phyloP scores from a whole-genome alignment of 768 basidiomycete species.

The Lentinula sp. region DNA sequence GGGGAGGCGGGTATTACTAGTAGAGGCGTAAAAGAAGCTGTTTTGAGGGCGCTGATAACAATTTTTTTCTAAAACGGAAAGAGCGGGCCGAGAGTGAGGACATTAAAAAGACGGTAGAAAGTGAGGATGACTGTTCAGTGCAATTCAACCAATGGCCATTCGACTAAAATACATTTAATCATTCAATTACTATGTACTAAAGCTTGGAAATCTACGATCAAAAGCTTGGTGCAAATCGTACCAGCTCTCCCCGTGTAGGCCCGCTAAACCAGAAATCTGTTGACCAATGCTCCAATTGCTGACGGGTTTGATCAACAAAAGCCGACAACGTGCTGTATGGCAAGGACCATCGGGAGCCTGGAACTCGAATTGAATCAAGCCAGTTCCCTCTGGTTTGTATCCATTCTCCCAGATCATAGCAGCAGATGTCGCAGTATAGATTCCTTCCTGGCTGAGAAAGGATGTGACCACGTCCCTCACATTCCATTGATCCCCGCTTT shows the following conservation, averaged over 20 bases:
- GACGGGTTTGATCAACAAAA: neutral
- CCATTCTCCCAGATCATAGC: neutral
- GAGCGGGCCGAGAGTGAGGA: neutral
- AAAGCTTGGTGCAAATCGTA: too few species aligned
- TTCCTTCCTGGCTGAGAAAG: neutral
- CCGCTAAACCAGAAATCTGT: neutral
- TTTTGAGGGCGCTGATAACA: neutral
- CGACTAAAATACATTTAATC: too few species aligned
- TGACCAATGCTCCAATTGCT: neutral
- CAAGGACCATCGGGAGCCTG: neutral
- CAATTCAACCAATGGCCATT: too few species aligned
- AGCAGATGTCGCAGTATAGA: neutral
- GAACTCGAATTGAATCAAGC: neutral
- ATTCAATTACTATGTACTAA: too few species aligned
- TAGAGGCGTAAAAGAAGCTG: neutral
- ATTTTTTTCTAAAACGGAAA: neutral
- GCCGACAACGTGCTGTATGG: neutral
- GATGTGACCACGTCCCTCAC: neutral
- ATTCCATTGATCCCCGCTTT: neutral
- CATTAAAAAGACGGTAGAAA: too few species aligned
- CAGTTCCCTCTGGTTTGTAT: neutral
- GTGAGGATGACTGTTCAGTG: too few species aligned
- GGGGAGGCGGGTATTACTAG: neutral
- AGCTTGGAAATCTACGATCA: too few species aligned
- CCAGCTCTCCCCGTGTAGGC: neutral